Conservation (phyloP, 2,329 filamentous ascomycete species). For the Sclerotinia minor region DNA sequence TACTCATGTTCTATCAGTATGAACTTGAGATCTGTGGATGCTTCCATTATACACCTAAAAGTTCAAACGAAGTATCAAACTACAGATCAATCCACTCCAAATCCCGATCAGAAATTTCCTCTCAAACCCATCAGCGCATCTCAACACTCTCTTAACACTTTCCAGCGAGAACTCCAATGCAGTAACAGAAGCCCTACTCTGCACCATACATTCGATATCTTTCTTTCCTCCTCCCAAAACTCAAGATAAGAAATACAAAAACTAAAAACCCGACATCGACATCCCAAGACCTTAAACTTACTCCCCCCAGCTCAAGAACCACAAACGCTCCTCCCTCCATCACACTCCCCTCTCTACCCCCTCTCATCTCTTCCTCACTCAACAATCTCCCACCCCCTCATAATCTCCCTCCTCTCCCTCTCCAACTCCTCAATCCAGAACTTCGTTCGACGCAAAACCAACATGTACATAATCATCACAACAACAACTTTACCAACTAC, state of each 20-base stretch:
- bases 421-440: conserved; percentile 5
- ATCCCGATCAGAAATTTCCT: neutral
- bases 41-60: neutral
- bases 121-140: fast-evolving
- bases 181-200: neutral
- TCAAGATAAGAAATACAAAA: no score
- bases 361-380: neutral
- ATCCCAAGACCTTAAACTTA: no score
- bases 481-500: neutral
- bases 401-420: neutral
- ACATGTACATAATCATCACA: neutral
- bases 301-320: no score
- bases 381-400: conserved; percentile 5
- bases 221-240: neutral
- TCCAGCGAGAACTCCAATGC: fast-evolving
- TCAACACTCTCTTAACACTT: fast-evolving
- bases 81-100: neutral
- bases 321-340: no score
- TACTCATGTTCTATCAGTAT: neutral
- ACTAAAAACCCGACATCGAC: no score
- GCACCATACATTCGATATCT: neutral
- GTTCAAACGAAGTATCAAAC: neutral
- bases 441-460: neutral
- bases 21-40: neutral
- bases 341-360: no score